phyloP scores from a whole-genome alignment of 257 asterid genomes.

The Nicotiana benthamiana region DNA sequence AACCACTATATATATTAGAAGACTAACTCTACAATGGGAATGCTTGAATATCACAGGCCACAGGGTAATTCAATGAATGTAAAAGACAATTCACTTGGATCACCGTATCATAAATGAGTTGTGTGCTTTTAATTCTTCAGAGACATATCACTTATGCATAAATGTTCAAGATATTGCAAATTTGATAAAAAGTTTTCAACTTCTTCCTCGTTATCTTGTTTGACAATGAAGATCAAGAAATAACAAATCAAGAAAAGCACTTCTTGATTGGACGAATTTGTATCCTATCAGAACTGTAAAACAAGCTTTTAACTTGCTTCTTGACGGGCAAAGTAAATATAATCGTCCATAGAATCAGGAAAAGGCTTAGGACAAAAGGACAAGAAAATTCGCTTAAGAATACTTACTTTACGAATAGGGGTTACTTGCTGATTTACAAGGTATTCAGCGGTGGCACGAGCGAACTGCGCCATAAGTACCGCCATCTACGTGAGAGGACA shows the following conservation, averaged over 20 bases:
- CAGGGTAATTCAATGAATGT: background rate
- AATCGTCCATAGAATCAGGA: background rate
- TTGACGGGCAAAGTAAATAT: background rate
- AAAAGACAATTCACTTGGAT: background rate
- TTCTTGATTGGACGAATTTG: background rate
- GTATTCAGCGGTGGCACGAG: background rate
- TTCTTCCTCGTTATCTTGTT: background rate
- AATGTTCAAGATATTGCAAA: background rate
- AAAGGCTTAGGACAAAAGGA: background rate
- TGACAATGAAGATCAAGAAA: background rate
- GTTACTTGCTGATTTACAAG: background rate
- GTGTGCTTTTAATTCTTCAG: background rate
- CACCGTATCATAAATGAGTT: background rate
- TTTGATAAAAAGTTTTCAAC: background rate
- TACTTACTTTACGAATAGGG: background rate
- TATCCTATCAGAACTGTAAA: background rate
- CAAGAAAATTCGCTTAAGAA: background rate
- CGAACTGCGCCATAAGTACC: conserved; percentile 3
- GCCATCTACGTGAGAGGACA: conserved; percentile 4
- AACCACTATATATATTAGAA: background rate
- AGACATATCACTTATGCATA: background rate
- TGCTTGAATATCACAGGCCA: background rate
- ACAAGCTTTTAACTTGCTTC: background rate
- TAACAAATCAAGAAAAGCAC: background rate
- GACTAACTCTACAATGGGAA: background rate